A percentile compares a stretch with the other conserved stretches of the same genome.
phyloP scores from a whole-genome alignment of 352 stramenopile genomes.

The Phytophthora capsici region DNA sequence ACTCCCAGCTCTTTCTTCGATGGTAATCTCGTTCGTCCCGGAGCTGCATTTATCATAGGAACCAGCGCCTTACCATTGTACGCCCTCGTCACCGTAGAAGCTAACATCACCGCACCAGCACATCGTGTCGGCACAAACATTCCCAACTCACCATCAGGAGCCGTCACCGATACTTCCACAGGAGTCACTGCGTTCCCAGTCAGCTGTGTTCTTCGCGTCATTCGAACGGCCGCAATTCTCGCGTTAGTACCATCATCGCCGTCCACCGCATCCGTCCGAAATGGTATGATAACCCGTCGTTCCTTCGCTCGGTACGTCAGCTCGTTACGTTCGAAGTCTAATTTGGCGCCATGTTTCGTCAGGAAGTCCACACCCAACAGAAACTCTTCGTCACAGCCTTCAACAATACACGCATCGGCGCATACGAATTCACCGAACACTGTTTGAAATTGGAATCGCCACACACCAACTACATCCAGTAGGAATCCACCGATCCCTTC shows the following conservation, averaged over 20 bases:
- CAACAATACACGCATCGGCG: background rate
- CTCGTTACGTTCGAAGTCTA: background rate
- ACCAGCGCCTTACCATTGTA: background rate
- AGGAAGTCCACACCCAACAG: slow-evolving; percentile 4
- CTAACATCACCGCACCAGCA: background rate
- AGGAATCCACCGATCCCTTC: background rate
- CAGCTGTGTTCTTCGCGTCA: background rate
- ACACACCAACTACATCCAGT: background rate
- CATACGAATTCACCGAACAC: too few relatives aligned
- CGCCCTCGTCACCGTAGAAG: background rate
- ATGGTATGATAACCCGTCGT: background rate
- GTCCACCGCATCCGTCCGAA: background rate
- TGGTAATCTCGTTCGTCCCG: background rate
- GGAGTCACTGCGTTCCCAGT: background rate
- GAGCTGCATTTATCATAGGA: background rate
- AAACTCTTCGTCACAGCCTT: background rate
- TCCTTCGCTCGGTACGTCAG: background rate
- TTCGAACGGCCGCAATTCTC: background rate
- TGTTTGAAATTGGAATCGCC: too few relatives aligned
- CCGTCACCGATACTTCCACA: background rate
- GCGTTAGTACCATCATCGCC: too few relatives aligned
- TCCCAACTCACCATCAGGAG: too few relatives aligned
- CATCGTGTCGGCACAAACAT: background rate
- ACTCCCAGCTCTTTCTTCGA: slow-evolving; percentile 4
- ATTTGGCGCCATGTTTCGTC: background rate